Conservation (phyloP, 768 basidiomycete genomes). For the Serendipita indica region DNA sequence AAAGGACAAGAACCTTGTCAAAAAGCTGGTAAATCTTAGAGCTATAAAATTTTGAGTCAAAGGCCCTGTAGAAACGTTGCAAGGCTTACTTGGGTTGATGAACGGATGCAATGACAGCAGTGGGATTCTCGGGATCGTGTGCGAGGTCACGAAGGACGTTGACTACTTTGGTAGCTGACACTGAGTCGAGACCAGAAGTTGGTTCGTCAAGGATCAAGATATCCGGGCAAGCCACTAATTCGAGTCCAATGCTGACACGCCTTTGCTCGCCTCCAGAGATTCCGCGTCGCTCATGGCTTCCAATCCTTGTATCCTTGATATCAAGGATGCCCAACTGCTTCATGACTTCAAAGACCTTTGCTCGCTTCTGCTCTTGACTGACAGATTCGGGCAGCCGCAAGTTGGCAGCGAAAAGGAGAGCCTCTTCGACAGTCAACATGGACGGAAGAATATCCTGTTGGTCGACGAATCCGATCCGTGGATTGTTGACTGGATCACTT, state of each 20-base stretch:
- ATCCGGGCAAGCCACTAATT: constrained; percentile 74
- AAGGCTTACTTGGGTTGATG: constrained; percentile 62
- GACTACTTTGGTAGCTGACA: constrained; percentile 71
- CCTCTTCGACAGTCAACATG: constrained; percentile 65
- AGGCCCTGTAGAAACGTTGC: too few relatives aligned
- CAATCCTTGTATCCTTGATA: constrained; percentile 58
- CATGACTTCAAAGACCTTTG: constrained; percentile 50
- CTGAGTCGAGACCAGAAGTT: constrained; percentile 66
- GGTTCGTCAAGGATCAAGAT: constrained; percentile 82
- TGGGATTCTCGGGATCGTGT: constrained; percentile 48
- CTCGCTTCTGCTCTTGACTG: constrained; percentile 41
- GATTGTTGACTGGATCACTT: constrained; percentile 16
- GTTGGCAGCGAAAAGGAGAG: constrained; percentile 71
- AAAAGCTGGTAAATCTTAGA: constrained; percentile 78
- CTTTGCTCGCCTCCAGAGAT: constrained; percentile 89
- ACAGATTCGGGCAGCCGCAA: constrained; percentile 69
- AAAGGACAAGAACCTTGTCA: constrained; percentile 62
- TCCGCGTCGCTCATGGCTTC: constrained; percentile 57
- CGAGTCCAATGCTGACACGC: constrained; percentile 77
- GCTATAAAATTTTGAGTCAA: constrained; percentile 30
- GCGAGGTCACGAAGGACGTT: constrained; percentile 63
- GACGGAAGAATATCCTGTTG: constrained; percentile 74
- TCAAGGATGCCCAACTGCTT: constrained; percentile 61
- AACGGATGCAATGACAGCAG: constrained; percentile 72
- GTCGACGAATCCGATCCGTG: constrained; percentile 72